Evolutionary conservation across 1,284 basidiomycete genomes (phyloP), one percentile per base, ranked within the genome.

Genomic region (Schizophyllum commune): DNA sequence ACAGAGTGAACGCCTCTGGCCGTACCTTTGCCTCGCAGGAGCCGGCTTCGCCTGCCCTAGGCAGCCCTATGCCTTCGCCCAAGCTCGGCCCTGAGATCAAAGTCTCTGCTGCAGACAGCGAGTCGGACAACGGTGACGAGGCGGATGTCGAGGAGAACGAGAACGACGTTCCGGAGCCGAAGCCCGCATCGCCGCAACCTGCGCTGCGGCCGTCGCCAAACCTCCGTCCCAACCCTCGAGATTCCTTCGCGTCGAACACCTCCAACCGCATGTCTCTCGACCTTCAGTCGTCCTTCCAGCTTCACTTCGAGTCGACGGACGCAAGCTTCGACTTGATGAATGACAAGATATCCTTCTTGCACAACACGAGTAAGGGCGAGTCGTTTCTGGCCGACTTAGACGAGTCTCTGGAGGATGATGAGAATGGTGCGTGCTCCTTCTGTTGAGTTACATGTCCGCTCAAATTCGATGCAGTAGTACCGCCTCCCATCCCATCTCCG

Each of bases 281-380:
- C 72, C 55, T 65, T 65, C 52, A 73, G 74, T 17, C 60, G 62
- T 9, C 74, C 73, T 4, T 74, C 73, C 6, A 62, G 74, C 71
- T 86, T 60, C 75, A 78, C 60, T 55, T 60, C 58, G 55, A 60
- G 54, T 80, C 77, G 6, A 74, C 73, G n/a, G 84, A 85, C 8
- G 74, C 78, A 62, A 83, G 82, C 27, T 86, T 86, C 65, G 84
- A 88, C 67, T 67, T 86, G 57, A 66, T 88, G 61, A 86, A 85
- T 65, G 85, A 86, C 70, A 82, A 79, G 63, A 79, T 86, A 55
- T 84, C 83, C 1, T 82, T 86, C 67, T 75, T 84, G 52, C 39
- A 47, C 39, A 47, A 17, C 17, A 47, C 39, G 13, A 68, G 65
- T 59, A 71, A 69, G n/a, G 66, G 68, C 59, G 73, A 74, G 58